Percentiles rank a stretch among this genome's conserved stretches.
Conservation (phyloP, 2,329 filamentous ascomycete species). For the Colletotrichum siamense region DNA sequence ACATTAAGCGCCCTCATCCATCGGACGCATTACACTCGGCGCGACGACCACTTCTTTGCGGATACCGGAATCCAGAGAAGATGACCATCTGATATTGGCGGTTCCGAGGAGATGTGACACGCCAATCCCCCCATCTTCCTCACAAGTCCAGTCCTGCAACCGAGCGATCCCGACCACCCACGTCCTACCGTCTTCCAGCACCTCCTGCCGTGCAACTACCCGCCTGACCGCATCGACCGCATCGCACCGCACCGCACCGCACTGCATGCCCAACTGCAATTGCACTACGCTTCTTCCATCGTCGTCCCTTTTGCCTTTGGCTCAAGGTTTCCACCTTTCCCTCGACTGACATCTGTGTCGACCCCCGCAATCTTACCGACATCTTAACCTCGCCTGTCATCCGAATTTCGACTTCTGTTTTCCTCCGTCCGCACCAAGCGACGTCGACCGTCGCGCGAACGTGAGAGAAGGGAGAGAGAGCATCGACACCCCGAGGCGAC, state of each 20-base stretch:
- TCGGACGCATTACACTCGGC: background rate
- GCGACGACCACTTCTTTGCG: conserved; percentile 29
- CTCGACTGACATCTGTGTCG: background rate
- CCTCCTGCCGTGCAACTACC: background rate
- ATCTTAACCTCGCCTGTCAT: background rate
- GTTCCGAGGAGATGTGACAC: conserved; percentile 31
- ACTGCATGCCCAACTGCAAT: background rate
- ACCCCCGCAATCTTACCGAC: background rate
- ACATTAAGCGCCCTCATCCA: background rate
- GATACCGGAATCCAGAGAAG: conserved; percentile 13
- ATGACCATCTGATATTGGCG: conserved; percentile 27
- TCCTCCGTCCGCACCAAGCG: conserved; percentile 29
- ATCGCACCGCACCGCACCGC: background rate
- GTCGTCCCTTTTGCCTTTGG: background rate
- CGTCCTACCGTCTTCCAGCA: conserved; percentile 12
- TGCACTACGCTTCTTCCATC: background rate
- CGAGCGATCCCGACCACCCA: background rate
- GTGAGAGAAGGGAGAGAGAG: background rate
- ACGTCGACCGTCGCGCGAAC: conserved; percentile 40
- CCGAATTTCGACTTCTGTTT: background rate
- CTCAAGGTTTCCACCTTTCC: background rate
- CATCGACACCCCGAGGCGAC: conserved; percentile 8
- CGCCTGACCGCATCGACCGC: background rate
- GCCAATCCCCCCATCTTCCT: conserved; percentile 21
- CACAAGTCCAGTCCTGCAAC: background rate